Base-by-base conservation (phyloP, 2,329 filamentous ascomycete species). In the Xylariaceae sp. region DNA sequence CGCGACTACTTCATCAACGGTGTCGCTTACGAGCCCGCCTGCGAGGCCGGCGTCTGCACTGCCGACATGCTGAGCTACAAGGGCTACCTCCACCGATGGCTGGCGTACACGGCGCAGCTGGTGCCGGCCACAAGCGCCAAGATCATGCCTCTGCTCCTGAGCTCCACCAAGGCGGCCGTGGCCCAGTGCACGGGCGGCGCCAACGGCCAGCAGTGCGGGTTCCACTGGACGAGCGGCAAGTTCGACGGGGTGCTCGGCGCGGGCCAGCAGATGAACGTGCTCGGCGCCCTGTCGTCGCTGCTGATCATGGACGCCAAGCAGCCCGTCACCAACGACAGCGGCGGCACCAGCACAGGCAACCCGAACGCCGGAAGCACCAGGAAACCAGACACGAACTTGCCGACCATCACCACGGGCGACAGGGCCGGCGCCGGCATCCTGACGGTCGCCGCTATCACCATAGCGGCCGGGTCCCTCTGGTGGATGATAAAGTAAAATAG, bases 51-150 rank as follows among this genome's bases (percentile, higher is more conserved):
- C 35, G 70, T 62, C 4, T 85, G 82, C 72, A 78, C 80, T 61
- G 71, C 75, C 40, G 82, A 85, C 61, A 81, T 83, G 67, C 72
- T 76, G 50, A 75, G 75, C 11, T 85, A 81, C 76, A 85, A 85
- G 67, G 81, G 79, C 24, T 83, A 82, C 64, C 72, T 84, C 6
- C 70, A 77, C 27, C 80, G 82, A 37, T 85, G 79, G 74, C 64
- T 77, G 52, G 74, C 72, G 1, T 64, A 68, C 16, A 69, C 71
- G 3, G 68, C 71, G 9, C 68, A 75, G 52, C 53, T 75, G 32
- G 74, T 71, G 0, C 73, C 75, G 4, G 67, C 67, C 53, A 72
- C 67, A 9, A 53, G 52, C 20, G 65, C 64, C n/a, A 64, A 59
- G 15, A 72, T 79, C 53, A 66, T 72, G 60, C 61, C 62, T 6